Evolutionary conservation across 441 rosid species (phyloP), one percentile per base, ranked within the genome.

Genomic region (Adansonia rubrostipa): DNA sequence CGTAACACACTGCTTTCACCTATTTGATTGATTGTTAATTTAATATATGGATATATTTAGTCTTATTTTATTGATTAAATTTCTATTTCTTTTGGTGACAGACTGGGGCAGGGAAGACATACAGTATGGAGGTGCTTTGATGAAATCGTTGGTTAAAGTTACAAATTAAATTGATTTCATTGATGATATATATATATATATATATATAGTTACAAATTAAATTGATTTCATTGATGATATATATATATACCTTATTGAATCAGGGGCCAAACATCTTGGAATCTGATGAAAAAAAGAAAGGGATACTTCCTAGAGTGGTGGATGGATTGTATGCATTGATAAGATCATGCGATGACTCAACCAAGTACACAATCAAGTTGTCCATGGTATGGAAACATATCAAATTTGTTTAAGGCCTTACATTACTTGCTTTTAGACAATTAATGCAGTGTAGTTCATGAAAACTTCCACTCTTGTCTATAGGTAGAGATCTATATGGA

Each of bases 21-120:
- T 57, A 57, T 33, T 72, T 53, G 14, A 51, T 72, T 67, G 13
- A 13, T 53, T 73, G 51, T 60, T 9, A 4, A 66, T 14, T 24
- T 51, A 50, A 28, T 40, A 24, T 28, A 15, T 8, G 60, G 58
- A 68, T 47, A 28, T 19, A 36, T 24, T 61, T 89, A 22, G 86
- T 91, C 57, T 86, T 85, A 58, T 83, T 24, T 50, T 45, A 58
- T 74, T 63, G 62, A 65, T 71, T 19, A 68, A 60, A 50, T 81
- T 76, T 54, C 22, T 40, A 54, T 61, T 67, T 57, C 54, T 44
- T 80, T 75, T 84, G 73, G 75, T 47, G 72, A 82, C 93, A 91
- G 99, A 95, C 99, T n/a, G 98, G 98, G 77, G 99, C 97, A 56
- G 98, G 95, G 79, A 93, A 95, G 91, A 93, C 98, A 13, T 92